Evolutionary conservation across 176 grass and related monocot genomes (phyloP).

Genomic region (Cymbopogon citratus): DNA sequence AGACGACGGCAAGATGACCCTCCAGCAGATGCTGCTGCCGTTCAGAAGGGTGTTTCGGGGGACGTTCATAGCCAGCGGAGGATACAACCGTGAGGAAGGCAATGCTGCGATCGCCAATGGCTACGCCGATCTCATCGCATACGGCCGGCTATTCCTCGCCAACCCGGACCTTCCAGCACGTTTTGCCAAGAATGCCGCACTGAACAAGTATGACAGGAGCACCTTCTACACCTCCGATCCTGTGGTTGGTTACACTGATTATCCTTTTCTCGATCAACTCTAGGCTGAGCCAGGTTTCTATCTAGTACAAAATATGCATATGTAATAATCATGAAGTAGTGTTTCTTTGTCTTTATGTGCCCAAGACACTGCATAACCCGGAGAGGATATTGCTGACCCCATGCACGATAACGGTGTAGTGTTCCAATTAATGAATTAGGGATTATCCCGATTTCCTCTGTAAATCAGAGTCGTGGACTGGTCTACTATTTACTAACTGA

Average conservation of each 20-base stretch:
- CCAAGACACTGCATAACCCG: no score
- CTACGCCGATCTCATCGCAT: slow-evolving; percentile 3
- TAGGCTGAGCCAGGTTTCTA: neutral
- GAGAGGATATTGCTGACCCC: no score
- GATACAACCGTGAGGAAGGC: slow-evolving; percentile 21
- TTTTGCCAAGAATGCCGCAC: neutral
- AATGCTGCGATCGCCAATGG: neutral
- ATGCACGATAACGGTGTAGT: no score
- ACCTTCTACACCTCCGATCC: slow-evolving; percentile 32
- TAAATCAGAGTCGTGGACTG: no score
- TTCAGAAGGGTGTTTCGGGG: slow-evolving; percentile 6
- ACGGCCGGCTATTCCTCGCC: slow-evolving; percentile 6
- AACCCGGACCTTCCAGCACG: slow-evolving; percentile 20
- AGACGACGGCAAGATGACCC: neutral
- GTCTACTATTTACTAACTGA: no score
- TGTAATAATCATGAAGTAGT: no score
- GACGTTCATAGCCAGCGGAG: slow-evolving; percentile 18
- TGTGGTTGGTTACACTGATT: slow-evolving; percentile 7
- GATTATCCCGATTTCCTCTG: no score
- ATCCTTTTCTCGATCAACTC: slow-evolving; percentile 11
- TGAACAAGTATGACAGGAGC: slow-evolving; percentile 28
- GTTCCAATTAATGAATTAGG: no score
- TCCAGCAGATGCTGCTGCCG: neutral
- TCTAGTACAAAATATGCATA: no score
- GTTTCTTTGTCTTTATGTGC: no score